Base-by-base conservation (phyloP, 352 stramenopile species). In the Globisporangium spiculum region DNA sequence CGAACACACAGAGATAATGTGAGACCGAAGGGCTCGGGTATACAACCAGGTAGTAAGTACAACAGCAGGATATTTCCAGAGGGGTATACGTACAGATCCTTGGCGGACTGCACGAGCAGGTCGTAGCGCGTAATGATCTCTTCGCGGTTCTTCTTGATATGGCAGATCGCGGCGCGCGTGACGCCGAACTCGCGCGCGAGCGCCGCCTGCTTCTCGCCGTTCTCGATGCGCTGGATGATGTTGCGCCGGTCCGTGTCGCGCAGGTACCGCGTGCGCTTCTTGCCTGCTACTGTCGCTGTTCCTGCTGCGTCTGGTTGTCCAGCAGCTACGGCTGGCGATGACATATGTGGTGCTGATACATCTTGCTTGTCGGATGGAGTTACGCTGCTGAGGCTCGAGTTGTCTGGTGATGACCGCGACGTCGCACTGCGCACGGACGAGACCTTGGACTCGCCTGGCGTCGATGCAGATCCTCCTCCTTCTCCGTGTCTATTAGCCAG, bases 131-230 rank as follows among this genome's bases (percentile, higher is more conserved):
- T 80, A n/a, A 92, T 71, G 66, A 92, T 89, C 71, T 89, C 82
- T 8, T 78, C 80, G 44, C 78, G 77, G 60, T 92, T 90, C 69
- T 92, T 92, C 62, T 92, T 92, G 65, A 92, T 92, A 68, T 90
- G 82, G 65, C 84, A 92, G 61, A 92, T 86, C 20, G 84, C 84
- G 0, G 84, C 82, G 6, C 84, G 68, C 24, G 84, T 91, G 27
- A 92, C 82, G n/a, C 84, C 81, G 54, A 88, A 90, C 41, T 92
- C 84, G 1, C 81, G 71, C 14, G 84, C 84, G 26, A 92, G 64
- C 0, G 76, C 68, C 20, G 79, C 79, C 58, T 92, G 84, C 63
- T 86, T 87, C 70, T 92, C 84, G 34, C 84, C 84, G 16, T 79
- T 80, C 34, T 87, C 77, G 60, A 92, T 86, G 3, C 84, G 82